Percentiles rank a stretch among this genome's conserved stretches.
These are phyloP conservation scores for Pouteria glomerata DNA, from an alignment of 148 eudicot genomes.

Conservation along the genomic window DNA sequence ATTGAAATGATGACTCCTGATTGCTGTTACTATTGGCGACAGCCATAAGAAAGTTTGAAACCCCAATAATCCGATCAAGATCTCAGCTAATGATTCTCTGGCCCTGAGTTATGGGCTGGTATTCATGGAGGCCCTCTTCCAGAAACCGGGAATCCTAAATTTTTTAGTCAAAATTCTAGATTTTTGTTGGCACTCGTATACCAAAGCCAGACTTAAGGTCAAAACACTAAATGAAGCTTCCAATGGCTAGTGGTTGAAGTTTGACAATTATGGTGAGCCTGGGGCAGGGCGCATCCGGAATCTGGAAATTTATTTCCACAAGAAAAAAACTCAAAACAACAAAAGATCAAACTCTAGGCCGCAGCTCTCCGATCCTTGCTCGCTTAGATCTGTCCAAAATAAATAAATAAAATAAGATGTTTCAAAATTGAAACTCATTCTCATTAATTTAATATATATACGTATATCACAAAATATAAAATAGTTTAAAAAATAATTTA, in stretches of 20 bases:
- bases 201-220: slow-evolving; percentile 21
- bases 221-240: slow-evolving; percentile 22
- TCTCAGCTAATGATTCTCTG: slow-evolving; percentile 14
- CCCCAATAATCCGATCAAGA: slow-evolving; percentile 8
- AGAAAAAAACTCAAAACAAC: slow-evolving; percentile 13
- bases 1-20: slow-evolving; percentile 17
- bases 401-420: background rate
- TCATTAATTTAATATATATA: background rate
- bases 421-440: background rate
- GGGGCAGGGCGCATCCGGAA: slow-evolving; percentile 1
- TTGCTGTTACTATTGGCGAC: slow-evolving; percentile 44
- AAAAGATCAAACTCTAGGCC: slow-evolving; percentile 19
- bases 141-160: slow-evolving; percentile 6
- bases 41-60: slow-evolving; percentile 41
- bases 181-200: slow-evolving; percentile 10
- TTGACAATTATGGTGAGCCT: slow-evolving; percentile 21
- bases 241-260: slow-evolving; percentile 21
- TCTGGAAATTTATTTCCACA: background rate
- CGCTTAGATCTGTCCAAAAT: slow-evolving; percentile 33
- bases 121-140: background rate
- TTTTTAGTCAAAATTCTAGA: slow-evolving; percentile 26
- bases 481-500: background rate
- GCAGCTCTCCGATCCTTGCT: slow-evolving; percentile 20
- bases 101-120: background rate
- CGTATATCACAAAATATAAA: background rate